phyloP scores from a whole-genome alignment of 768 basidiomycete species.

The Daedalea quercina region DNA sequence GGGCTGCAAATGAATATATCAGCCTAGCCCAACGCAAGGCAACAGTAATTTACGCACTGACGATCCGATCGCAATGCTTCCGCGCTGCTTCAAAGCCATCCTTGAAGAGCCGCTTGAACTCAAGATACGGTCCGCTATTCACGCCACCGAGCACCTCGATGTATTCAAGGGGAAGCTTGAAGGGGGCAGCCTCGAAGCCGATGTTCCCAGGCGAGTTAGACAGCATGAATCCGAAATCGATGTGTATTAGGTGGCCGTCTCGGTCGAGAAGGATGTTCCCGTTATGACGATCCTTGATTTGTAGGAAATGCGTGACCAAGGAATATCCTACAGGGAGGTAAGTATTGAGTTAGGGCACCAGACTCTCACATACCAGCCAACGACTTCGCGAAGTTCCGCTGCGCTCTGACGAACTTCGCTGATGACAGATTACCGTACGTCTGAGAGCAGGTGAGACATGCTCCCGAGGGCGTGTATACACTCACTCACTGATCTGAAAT shows the following conservation, averaged over 20 bases:
- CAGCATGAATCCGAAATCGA: conserved; percentile 98
- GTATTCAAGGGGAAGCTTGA: conserved; percentile 94
- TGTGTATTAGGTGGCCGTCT: conserved; percentile 92
- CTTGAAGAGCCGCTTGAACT: conserved; percentile 84
- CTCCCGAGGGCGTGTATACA: neutral
- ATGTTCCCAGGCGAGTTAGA: conserved; percentile 96
- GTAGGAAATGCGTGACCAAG: conserved; percentile 90
- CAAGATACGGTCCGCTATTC: conserved; percentile 63
- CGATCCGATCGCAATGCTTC: conserved; percentile 94
- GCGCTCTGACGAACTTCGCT: conserved; percentile 83
- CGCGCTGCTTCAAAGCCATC: conserved; percentile 91
- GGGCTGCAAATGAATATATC: conserved; percentile 31
- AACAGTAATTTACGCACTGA: conserved; percentile 50
- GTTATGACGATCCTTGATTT: conserved; percentile 98
- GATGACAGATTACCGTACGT: conserved; percentile 87
- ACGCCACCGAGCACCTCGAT: conserved; percentile 92
- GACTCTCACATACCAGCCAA: conserved; percentile 54
- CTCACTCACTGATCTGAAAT: conserved; percentile 73
- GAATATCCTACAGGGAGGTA: conserved; percentile 65
- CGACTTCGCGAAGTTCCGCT: conserved; percentile 90
- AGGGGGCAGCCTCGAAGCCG: conserved; percentile 98
- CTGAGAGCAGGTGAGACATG: conserved; percentile 31
- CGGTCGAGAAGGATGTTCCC: conserved; percentile 96
- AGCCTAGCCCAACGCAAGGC: neutral
- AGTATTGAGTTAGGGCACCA: neutral